These are phyloP conservation scores for Aquilaria yunnanensis DNA, from an alignment of 345 rosid species.

Conservation along the genomic window DNA sequence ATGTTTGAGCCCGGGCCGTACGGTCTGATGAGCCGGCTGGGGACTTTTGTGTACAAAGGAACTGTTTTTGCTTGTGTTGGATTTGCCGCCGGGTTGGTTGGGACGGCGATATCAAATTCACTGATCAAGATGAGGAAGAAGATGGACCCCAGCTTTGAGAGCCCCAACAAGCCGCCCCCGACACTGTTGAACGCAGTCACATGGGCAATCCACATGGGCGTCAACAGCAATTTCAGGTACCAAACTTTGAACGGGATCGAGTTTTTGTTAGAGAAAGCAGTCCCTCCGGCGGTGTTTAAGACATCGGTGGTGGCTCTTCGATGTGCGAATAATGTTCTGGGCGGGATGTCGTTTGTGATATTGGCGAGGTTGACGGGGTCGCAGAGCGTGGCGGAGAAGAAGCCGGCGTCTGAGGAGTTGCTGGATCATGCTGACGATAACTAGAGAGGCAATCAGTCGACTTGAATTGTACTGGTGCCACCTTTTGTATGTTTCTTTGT, in stretches of 20 bases:
- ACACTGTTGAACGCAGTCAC: conserved; percentile 65
- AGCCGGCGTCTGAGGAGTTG: conserved; percentile 23
- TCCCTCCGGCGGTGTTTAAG: conserved; percentile 61
- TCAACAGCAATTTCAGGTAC: conserved; percentile 77
- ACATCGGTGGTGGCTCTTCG: conserved; percentile 67
- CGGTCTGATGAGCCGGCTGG: conserved; percentile 39
- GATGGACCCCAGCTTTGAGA: conserved; percentile 77
- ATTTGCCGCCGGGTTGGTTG: conserved; percentile 77
- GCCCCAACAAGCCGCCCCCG: conserved; percentile 79
- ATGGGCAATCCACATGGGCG: conserved; percentile 86
- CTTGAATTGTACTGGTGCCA: conserved; percentile 3
- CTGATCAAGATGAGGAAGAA: conserved; percentile 75
- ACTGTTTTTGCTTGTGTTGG: conserved; percentile 81
- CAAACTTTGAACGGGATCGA: conserved; percentile 74
- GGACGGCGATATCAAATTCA: conserved; percentile 72
- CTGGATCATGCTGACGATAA: conserved; percentile 14
- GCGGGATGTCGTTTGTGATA: conserved; percentile 80
- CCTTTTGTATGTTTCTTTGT: not conserved
- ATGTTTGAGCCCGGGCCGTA: conserved; percentile 80
- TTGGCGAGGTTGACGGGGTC: conserved; percentile 95
- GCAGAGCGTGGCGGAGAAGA: conserved; percentile 44
- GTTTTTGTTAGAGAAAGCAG: conserved; percentile 52
- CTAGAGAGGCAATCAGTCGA: conserved; percentile 12
- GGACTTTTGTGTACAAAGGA: conserved; percentile 84
- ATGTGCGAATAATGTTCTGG: conserved; percentile 64